A percentile compares a stretch with the other conserved stretches of the same genome.
These are phyloP conservation scores for Chaetomiaceae sp. DNA, from an alignment of 2,329 filamentous ascomycete species.

Conservation along the genomic window DNA sequence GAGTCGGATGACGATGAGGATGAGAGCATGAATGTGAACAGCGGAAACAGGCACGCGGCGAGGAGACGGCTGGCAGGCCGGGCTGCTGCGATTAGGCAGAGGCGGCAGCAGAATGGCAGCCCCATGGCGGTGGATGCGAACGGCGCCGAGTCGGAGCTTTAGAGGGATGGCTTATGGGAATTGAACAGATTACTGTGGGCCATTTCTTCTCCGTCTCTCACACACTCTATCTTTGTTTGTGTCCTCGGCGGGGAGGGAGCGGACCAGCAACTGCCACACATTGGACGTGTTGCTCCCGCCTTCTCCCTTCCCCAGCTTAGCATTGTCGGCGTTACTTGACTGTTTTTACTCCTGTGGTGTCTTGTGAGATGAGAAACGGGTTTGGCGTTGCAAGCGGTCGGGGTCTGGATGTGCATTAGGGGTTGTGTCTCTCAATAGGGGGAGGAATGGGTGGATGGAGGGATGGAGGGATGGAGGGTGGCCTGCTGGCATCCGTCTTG, in stretches of 20 bases:
- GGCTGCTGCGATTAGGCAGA: slow-evolving; percentile 31
- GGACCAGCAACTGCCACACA: too few relatives aligned
- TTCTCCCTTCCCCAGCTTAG: slow-evolving; percentile 5
- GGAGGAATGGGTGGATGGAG: not conserved
- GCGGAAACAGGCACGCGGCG: slow-evolving; percentile 32
- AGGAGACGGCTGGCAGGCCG: slow-evolving; percentile 38
- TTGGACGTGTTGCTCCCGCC: not conserved
- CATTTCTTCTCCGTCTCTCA: too few relatives aligned
- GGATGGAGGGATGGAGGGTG: not conserved
- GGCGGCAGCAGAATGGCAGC: slow-evolving; percentile 50
- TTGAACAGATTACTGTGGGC: too few relatives aligned
- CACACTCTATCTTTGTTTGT: too few relatives aligned
- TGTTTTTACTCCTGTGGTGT: slow-evolving; percentile 1
- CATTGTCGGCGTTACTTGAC: slow-evolving; percentile 21
- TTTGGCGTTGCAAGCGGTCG: slow-evolving; percentile 12
- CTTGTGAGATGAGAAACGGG: slow-evolving; percentile 1
- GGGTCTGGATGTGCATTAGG: slow-evolving; percentile 4
- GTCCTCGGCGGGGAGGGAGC: too few relatives aligned
- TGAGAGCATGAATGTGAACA: slow-evolving; percentile 42
- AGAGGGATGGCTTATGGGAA: not conserved
- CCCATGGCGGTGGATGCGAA: slow-evolving; percentile 55
- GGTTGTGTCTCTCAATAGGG: not conserved
- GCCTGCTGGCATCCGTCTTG: not conserved
- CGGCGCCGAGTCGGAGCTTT: slow-evolving; percentile 53
- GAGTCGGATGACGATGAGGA: slow-evolving; percentile 59